Base-by-base conservation (phyloP, 192 early-diverging fungal genomes). In the Gigaspora rosea region DNA sequence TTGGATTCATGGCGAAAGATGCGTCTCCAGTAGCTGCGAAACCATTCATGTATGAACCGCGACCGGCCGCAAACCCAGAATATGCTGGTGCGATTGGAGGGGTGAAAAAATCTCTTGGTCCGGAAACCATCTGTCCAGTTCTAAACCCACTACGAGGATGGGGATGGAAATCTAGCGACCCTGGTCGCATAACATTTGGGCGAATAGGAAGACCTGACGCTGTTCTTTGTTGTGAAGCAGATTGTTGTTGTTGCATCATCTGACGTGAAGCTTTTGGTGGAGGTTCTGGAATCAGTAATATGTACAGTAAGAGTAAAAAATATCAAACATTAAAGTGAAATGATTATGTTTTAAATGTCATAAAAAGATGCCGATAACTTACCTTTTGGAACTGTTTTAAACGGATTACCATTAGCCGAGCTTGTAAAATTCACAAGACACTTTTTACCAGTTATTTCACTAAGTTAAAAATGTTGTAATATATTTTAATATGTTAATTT, bases 351-450 rank as follows among this genome's bases (percentile, higher is more conserved):
- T 41, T 41, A 41, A 41, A 41, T 41, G 41, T 41, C 41, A 41
- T 41, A 41, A 41, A n/a, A 41, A 41, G 41, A 41, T 41, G 7
- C 7, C 41, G 13, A 33, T 27, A 50, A 48, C 27, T 75, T 77
- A 84, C 81, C 83, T 78, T 84, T 84, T 2, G 83, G 83, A 61
- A 82, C 62, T 35, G 79, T 79, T 54, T 82, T 81, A 63, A 84
- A 84, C 16, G 83, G 83, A 46, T 84, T 84, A 9, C 75, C 75
- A 18, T 80, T 73, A 16, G 73, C 78, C 46, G 78, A 80, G 46
- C 75, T 76, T 33, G 83, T 82, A 49, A 80, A 84, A 58, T 61
- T 77, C 11, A 82, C 81, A 10, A 78, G 41, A 27, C 71, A 73
- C 52, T 75, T 52, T 50, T 84, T 84, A 16, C 76, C 81, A 41